These are phyloP conservation scores for Pseudocercospora pini-densiflorae DNA, from an alignment of 2,329 filamentous ascomycete genomes.

Conservation along the genomic window DNA sequence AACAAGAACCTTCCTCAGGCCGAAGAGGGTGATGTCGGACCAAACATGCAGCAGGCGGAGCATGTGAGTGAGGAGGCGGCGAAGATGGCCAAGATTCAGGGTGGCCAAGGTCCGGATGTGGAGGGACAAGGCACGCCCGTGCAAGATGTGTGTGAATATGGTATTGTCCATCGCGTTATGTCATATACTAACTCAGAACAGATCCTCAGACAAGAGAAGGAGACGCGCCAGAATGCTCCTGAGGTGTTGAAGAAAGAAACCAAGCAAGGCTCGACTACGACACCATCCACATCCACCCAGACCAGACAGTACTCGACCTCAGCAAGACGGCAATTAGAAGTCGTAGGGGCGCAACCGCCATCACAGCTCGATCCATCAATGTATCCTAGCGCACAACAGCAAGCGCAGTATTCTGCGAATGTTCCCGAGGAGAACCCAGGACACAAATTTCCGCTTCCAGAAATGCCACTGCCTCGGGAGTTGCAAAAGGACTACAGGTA, in stretches of 20 bases:
- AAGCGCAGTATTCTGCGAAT: conserved; percentile 28
- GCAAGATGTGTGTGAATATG: conserved; percentile 59
- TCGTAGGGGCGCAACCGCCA: conserved; percentile 13
- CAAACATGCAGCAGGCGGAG: conserved; percentile 59
- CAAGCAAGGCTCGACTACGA: conserved; percentile 43
- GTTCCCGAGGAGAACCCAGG: conserved; percentile 56
- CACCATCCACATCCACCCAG: conserved; percentile 25
- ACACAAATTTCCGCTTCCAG: conserved; percentile 79
- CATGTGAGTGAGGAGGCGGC: conserved; percentile 70
- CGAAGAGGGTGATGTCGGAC: conserved; percentile 43
- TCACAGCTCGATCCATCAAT: conserved; percentile 32
- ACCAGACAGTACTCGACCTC: conserved; percentile 64
- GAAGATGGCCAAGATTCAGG: conserved; percentile 62
- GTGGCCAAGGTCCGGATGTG: conserved; percentile 63
- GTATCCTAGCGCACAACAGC: conserved; percentile 34
- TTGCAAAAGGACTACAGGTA: conserved; percentile 79
- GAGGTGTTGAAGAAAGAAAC: conserved; percentile 68
- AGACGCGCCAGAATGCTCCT: conserved; percentile 65
- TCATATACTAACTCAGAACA: conserved; percentile 38
- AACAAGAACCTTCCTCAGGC: conserved; percentile 38
- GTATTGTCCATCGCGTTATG: neutral
- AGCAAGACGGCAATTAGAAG: conserved; percentile 42
- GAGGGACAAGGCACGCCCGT: conserved; percentile 66
- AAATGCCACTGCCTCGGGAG: conserved; percentile 65
- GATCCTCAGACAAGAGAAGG: conserved; percentile 67